Evolutionary conservation across 1,284 basidiomycete species (phyloP), one percentile per base, ranked within the genome.

Genomic region (Apiotrichum gracile): DNA sequence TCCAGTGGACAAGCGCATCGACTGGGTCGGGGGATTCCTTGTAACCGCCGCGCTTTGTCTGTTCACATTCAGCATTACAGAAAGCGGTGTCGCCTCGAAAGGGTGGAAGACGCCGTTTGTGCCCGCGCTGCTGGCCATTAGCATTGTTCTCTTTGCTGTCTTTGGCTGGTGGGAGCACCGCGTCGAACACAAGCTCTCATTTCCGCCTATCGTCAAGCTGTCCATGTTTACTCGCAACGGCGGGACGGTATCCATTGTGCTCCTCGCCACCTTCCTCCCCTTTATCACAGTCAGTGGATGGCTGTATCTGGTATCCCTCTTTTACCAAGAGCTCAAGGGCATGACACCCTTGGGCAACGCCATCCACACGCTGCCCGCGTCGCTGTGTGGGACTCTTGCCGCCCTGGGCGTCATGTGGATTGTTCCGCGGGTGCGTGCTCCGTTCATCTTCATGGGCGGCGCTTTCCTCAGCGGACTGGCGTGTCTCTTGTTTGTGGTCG

Each of bases 141-240:
- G 66, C 2, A 47, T 69, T 21, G 35, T 69, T 17, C 56, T 72
- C 21, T 57, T 72, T 25, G 47, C 61, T 5, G 60, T 48, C 9
- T 75, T 72, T 40, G 64, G 61, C 9, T 55, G 64, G 29, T 75
- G 62, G 60, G 64, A 64, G 45, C 56, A 54, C 25, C 54, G 60
- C 42, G 56, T 69, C 19, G 63, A 66, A 50, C 47, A 40, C 24
- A 61, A 53, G 8, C 40, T 35, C 24, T 54, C 60, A 22, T 50
- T 60, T 39, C 63, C 63, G 8, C 62, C 65, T 5, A 55, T 68
- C 17, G 61, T 62, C 19, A 67, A 68, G 47, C 56, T 62, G 13
- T 59, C 59, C n/a, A 50, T 67, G 29, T 63, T 67, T 51, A 49
- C 52, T 2, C 52, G 63, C 26, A 34, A 62, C 43, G 35, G 59